A percentile compares a stretch with the other conserved stretches of the same genome.
Evolutionary conservation across 2,329 filamentous ascomycete species (phyloP).

Genomic region (Fusarium burgessii): DNA sequence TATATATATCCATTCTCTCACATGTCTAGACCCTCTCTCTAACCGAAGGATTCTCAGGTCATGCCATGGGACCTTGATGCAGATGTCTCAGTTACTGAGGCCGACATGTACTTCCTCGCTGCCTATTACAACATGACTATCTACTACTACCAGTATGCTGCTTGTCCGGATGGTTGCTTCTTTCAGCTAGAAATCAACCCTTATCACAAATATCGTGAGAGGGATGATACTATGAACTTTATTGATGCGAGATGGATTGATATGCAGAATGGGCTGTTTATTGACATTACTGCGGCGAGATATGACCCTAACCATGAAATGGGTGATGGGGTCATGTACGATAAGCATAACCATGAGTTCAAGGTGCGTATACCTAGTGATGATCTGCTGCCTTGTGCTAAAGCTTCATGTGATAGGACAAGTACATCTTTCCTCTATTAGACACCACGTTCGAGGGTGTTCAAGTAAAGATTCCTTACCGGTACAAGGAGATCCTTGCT

Average conservation of each 20-base stretch:
- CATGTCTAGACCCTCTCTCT: background rate
- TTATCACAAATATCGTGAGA: constrained; percentile 53
- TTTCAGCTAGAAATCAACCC: constrained; percentile 65
- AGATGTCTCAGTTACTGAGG: constrained; percentile 77
- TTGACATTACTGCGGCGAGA: constrained; percentile 64
- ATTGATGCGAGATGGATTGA: constrained; percentile 65
- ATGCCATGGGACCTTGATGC: constrained; percentile 84
- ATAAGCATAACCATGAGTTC: constrained; percentile 65
- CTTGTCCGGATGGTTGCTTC: constrained; percentile 52
- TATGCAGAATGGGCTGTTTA: constrained; percentile 59
- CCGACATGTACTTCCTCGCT: constrained; percentile 74
- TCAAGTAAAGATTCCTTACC: constrained; percentile 73
- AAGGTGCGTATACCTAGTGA: constrained; percentile 50
- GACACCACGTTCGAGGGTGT: constrained; percentile 76
- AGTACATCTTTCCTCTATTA: constrained; percentile 75
- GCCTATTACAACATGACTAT: constrained; percentile 73
- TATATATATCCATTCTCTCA: constrained; percentile 37
- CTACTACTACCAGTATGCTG: constrained; percentile 58
- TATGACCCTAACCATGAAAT: constrained; percentile 60
- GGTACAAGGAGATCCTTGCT: constrained; percentile 68
- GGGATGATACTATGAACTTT: constrained; percentile 55
- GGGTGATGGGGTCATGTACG: constrained; percentile 60
- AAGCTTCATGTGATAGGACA: constrained; percentile 53
- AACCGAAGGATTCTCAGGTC: constrained; percentile 57
- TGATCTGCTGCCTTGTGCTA: background rate